These are phyloP conservation scores for Agapanthus africanus DNA, from an alignment of 106 monocot species.

Conservation along the genomic window DNA sequence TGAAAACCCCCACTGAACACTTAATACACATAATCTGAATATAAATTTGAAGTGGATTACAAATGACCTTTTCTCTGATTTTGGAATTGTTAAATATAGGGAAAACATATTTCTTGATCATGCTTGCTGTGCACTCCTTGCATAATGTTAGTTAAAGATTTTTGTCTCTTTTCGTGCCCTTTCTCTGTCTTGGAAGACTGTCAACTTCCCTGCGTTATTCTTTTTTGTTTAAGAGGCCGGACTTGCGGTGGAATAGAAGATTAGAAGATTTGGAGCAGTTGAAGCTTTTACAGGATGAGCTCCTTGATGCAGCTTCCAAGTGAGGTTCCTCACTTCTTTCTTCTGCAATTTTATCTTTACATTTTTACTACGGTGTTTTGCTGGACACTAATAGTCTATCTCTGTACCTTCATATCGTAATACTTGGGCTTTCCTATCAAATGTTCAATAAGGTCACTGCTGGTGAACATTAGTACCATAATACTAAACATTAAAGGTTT, in stretches of 20 bases:
- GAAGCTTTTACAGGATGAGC: constrained; percentile 82
- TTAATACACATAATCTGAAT: neutral
- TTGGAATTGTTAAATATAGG: neutral
- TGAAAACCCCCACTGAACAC: no score
- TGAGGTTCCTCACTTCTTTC: constrained; percentile 14
- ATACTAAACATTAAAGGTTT: neutral
- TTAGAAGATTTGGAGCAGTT: constrained; percentile 81
- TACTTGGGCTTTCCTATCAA: constrained; percentile 1
- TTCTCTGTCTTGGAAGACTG: neutral
- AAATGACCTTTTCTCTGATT: neutral
- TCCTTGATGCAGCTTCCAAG: constrained; percentile 84
- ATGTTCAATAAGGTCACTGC: neutral
- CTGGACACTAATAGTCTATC: neutral
- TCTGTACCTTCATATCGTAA: neutral
- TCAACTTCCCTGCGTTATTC: neutral
- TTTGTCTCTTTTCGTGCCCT: neutral
- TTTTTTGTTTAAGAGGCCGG: constrained; percentile 60
- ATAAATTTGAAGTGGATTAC: neutral
- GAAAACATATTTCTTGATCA: neutral
- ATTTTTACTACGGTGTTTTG: neutral
- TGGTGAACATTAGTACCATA: neutral
- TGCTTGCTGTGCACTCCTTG: neutral
- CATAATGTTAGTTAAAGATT: neutral
- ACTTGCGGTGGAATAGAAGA: constrained; percentile 92
- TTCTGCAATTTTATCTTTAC: neutral